These are phyloP conservation scores for Xylaria bambusicola DNA, from an alignment of 495 filamentous ascomycete genomes.

Conservation along the genomic window DNA sequence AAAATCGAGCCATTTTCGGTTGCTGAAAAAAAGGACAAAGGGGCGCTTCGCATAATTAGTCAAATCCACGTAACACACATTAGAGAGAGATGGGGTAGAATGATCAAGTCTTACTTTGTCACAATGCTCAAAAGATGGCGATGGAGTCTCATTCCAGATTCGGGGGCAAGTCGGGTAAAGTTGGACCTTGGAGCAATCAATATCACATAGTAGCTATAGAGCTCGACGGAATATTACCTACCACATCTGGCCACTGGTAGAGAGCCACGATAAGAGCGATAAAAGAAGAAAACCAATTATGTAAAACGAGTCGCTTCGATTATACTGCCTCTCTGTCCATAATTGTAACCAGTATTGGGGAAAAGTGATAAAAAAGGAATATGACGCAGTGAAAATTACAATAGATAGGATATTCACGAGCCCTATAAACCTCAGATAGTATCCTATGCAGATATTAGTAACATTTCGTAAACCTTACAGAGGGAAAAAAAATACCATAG, in stretches of 20 bases:
- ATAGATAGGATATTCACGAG: conserved; percentile 48
- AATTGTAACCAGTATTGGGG: conserved; percentile 44
- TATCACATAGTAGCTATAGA: too few species aligned
- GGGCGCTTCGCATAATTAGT: conserved; percentile 21
- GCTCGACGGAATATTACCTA: too few species aligned
- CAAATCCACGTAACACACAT: too few species aligned
- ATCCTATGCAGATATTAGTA: conserved; percentile 33
- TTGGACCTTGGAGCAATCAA: too few species aligned
- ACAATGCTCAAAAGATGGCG: conserved; percentile 19
- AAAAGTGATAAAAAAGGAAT: conserved; percentile 40
- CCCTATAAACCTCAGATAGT: conserved; percentile 59
- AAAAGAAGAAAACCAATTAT: conserved; percentile 33
- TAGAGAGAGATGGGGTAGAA: too few species aligned
- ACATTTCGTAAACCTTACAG: neutral
- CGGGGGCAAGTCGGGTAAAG: conserved; percentile 21
- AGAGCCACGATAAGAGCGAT: conserved; percentile 32
- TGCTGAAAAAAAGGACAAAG: conserved; percentile 25
- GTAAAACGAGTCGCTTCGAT: conserved; percentile 25
- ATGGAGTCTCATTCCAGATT: conserved; percentile 23
- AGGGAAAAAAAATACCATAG: conserved; percentile 39
- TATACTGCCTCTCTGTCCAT: conserved; percentile 38
- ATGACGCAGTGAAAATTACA: conserved; percentile 26
- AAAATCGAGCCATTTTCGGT: conserved; percentile 30
- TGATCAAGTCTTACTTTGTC: conserved; percentile 6
- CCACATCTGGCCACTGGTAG: conserved; percentile 33